Base-by-base conservation (phyloP, 163 green algal genomes). In the Dunaliella salina region DNA sequence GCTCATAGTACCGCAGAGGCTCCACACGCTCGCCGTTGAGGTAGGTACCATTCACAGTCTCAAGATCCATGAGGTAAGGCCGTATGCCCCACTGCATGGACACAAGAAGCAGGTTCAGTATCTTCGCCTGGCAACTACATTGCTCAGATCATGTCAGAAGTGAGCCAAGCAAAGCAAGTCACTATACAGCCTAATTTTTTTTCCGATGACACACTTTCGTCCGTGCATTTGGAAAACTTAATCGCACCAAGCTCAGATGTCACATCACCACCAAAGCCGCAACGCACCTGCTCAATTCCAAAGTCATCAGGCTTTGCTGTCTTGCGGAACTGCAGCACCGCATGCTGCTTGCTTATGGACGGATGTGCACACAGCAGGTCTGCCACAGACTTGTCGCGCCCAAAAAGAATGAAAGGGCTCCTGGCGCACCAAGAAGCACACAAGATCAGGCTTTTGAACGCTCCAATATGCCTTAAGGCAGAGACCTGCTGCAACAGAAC, bases 311-410 rank as follows among this genome's bases (percentile, higher is more conserved):
- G 71, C 81, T 85, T 85, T 32, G 29, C 57, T 30, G 81, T 85
- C 29, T 35, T 33, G n/a, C 81, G 46, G 91, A 95, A 99, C 86
- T 98, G 95, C 80, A 99, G 86, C 82, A 99, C 96, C 0, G 95
- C 96, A 82, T 99, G 97, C 90, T 99, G 97, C 91, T 98, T 98
- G 93, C 91, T 96, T 93, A 97, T 98, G n/a, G 93, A 98, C 12
- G 97, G 96, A 88, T 99, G 97, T 87, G 98, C 97, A 0, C 94
- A 97, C n/a, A 96, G 94, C 18, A 99, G 89, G 88, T 99, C 97
- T 0, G 93, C 95, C 15, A 98, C 92, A 24, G 88, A 88, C 24
- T 95, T 84, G 78, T 99, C 97, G 26, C 96, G 92, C 12, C 97
- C 97, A 94, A 99, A 98, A 63, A 99, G 87, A 89, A 97, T 99